These are phyloP conservation scores for Didymosphaeria variabile DNA, from an alignment of 2,329 filamentous ascomycete genomes.

Conservation along the genomic window DNA sequence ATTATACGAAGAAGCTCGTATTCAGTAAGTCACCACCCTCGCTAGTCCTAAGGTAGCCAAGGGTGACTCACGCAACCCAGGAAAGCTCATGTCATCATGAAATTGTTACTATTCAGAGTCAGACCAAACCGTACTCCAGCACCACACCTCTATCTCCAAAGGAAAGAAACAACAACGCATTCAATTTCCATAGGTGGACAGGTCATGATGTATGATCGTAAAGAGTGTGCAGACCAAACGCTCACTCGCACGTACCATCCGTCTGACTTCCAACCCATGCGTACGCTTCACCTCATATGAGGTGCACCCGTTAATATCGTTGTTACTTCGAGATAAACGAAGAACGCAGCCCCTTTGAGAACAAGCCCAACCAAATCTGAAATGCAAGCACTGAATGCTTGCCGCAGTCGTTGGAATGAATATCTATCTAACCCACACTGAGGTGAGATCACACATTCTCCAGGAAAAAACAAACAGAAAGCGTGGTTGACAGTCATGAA, in stretches of 20 bases:
- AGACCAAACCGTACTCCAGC: constrained; percentile 7
- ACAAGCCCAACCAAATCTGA: not conserved
- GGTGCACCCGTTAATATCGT: not conserved
- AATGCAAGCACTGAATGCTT: not conserved
- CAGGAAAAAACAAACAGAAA: not conserved
- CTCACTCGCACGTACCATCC: not conserved
- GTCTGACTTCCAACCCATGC: not conserved
- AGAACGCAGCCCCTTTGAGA: not conserved
- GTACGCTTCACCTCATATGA: not conserved
- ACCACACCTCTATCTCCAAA: constrained; percentile 44
- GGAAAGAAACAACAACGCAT: constrained; percentile 3
- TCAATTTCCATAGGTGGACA: not conserved
- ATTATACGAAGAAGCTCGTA: no score
- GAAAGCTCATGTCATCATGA: not conserved
- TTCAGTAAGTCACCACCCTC: no score
- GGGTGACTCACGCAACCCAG: no score
- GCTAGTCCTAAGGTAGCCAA: no score
- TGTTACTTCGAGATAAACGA: not conserved
- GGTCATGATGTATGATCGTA: constrained; percentile 11
- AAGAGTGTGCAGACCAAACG: constrained; percentile 2
- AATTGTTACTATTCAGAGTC: not conserved
- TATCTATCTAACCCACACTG: constrained; percentile 13
- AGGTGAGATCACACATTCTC: not conserved
- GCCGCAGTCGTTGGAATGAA: constrained; percentile 2
- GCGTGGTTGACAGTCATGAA: constrained; percentile 2